phyloP scores from a whole-genome alignment of 176 grass and related monocot species.

The Chloris gayana region DNA sequence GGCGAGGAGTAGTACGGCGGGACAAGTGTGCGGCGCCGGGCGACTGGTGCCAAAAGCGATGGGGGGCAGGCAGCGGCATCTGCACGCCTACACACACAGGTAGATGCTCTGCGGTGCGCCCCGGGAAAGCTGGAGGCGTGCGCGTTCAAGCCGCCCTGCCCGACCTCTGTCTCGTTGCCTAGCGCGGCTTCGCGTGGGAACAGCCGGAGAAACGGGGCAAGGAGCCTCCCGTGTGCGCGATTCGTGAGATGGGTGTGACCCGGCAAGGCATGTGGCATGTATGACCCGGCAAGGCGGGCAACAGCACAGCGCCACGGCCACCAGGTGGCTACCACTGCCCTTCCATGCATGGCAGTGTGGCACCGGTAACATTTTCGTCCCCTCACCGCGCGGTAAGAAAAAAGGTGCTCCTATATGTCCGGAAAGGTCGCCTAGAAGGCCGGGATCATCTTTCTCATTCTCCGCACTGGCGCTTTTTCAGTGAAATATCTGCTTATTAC shows the following conservation, averaged over 20 bases:
- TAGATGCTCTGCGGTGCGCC: background rate
- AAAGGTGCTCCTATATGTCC: too few species aligned
- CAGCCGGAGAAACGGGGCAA: too few species aligned
- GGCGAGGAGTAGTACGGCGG: background rate
- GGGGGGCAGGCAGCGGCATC: constrained; percentile 9
- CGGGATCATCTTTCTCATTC: background rate
- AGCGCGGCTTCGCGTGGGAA: too few species aligned
- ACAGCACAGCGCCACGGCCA: too few species aligned
- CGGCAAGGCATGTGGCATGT: too few species aligned
- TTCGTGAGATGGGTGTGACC: too few species aligned
- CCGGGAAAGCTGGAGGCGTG: constrained; percentile 30
- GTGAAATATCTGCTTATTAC: background rate
- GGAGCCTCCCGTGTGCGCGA: too few species aligned
- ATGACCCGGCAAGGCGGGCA: too few species aligned
- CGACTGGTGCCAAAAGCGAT: background rate
- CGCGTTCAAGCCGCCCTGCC: background rate
- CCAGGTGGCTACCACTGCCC: too few species aligned
- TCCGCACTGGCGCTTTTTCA: background rate
- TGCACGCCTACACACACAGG: background rate
- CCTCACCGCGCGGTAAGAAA: background rate
- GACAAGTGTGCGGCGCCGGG: constrained; percentile 40
- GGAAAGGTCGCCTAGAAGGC: background rate
- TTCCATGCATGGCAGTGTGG: too few species aligned
- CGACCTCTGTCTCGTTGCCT: background rate
- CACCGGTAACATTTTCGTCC: too few species aligned